A percentile compares a stretch with the other conserved stretches of the same genome.
phyloP scores from a whole-genome alignment of 768 basidiomycete species.

The Tricholomella constricta region DNA sequence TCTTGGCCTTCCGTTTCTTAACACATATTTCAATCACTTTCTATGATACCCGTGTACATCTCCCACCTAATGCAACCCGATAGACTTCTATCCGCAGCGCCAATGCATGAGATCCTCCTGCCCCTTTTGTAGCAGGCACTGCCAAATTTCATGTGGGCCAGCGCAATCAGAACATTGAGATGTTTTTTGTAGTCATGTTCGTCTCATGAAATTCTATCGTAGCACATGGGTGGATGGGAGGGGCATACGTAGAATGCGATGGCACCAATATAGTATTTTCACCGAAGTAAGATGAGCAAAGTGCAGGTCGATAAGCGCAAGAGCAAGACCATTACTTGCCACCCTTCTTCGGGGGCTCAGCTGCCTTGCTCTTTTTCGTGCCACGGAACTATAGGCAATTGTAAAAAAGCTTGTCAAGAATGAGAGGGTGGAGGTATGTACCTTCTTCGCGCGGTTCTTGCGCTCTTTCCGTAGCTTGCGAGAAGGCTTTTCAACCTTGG shows the following conservation, averaged over 20 bases:
- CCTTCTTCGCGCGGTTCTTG: slow-evolving; percentile 99
- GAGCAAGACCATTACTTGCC: slow-evolving; percentile 61
- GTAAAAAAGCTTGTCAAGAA: slow-evolving; percentile 7
- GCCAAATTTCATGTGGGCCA: not conserved
- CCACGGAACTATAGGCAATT: slow-evolving; percentile 73
- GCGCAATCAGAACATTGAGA: not conserved
- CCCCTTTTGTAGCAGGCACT: too few species aligned
- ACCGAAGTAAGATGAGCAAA: slow-evolving; percentile 31
- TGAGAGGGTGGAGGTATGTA: slow-evolving; percentile 26
- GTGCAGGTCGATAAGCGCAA: slow-evolving; percentile 26
- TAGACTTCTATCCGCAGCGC: not conserved
- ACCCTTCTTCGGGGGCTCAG: slow-evolving; percentile 87
- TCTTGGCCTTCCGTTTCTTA: slow-evolving; percentile 18
- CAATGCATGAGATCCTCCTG: too few species aligned
- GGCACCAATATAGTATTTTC: slow-evolving; percentile 23
- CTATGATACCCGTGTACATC: slow-evolving; percentile 32
- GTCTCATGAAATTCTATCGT: slow-evolving; percentile 20
- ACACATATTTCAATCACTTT: slow-evolving; percentile 13
- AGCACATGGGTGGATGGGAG: slow-evolving; percentile 19
- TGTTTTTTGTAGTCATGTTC: slow-evolving; percentile 7
- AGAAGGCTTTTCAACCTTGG: slow-evolving; percentile 88
- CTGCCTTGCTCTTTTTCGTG: slow-evolving; percentile 93
- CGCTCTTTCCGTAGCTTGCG: slow-evolving; percentile 99
- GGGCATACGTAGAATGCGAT: slow-evolving; percentile 19
- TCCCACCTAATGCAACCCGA: slow-evolving; percentile 8